phyloP scores from a whole-genome alignment of 371 early-diverging fungal genomes.

The Apophysomyces elegans region DNA sequence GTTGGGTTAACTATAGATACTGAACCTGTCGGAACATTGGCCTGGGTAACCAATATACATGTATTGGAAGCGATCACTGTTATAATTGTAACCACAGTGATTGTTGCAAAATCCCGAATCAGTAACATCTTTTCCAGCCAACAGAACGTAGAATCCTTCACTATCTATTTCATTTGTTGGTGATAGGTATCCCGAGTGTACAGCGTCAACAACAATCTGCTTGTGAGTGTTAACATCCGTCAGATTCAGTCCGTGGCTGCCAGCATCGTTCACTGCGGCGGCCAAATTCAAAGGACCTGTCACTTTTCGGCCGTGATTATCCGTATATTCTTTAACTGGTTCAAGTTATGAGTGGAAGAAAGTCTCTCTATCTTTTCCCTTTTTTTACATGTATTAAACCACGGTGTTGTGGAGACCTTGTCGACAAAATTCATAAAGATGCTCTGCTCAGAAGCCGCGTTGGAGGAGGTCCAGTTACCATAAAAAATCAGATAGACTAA shows the following conservation, averaged over 20 bases:
- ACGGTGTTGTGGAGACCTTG: slow-evolving; percentile 44
- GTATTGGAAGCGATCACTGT: slow-evolving; percentile 50
- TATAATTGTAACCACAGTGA: slow-evolving; percentile 55
- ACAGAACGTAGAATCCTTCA: slow-evolving; percentile 53
- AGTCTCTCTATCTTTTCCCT: not conserved
- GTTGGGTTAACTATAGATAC: not conserved
- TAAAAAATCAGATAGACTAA: slow-evolving; percentile 58
- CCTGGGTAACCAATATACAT: slow-evolving; percentile 56
- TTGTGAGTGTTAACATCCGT: slow-evolving; percentile 38
- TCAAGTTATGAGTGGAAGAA: not conserved
- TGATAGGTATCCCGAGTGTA: slow-evolving; percentile 53
- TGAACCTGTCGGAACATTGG: slow-evolving; percentile 25
- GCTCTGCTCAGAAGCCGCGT: slow-evolving; percentile 37
- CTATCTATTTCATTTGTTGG: slow-evolving; percentile 43
- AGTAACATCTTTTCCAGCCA: slow-evolving; percentile 45
- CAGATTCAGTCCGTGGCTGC: slow-evolving; percentile 44
- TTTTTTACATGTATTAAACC: slow-evolving; percentile 48
- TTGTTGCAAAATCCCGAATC: slow-evolving; percentile 48
- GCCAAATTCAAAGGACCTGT: slow-evolving; percentile 51
- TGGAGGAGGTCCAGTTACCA: slow-evolving; percentile 49
- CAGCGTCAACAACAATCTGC: slow-evolving; percentile 45
- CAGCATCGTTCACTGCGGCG: slow-evolving; percentile 48
- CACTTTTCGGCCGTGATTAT: slow-evolving; percentile 40
- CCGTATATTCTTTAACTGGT: slow-evolving; percentile 47
- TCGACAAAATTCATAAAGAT: slow-evolving; percentile 52